Conservation (phyloP, 495 filamentous ascomycete genomes). For the Thermochaetoides thermophila region DNA sequence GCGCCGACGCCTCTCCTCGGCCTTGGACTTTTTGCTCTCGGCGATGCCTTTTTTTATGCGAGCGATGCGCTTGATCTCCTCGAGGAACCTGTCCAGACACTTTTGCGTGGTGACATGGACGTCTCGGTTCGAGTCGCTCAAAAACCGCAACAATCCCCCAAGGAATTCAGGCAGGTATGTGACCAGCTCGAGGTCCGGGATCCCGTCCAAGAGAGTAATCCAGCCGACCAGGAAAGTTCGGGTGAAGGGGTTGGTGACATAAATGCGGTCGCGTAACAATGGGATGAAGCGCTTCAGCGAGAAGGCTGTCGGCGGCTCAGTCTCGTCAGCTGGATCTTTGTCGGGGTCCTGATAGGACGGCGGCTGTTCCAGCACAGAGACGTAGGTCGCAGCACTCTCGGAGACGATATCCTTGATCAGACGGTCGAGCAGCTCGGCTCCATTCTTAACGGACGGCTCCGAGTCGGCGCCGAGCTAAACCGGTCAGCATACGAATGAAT, state of each 20-base stretch:
- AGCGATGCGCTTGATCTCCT: slow-evolving; percentile 89
- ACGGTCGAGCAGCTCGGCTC: slow-evolving; percentile 89
- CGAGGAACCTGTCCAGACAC: slow-evolving; percentile 81
- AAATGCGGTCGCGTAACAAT: slow-evolving; percentile 79
- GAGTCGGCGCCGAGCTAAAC: slow-evolving; percentile 85
- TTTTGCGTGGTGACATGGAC: slow-evolving; percentile 84
- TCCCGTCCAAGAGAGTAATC: slow-evolving; percentile 90
- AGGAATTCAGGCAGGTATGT: slow-evolving; percentile 85
- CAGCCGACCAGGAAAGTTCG: slow-evolving; percentile 90
- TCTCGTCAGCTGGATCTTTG: slow-evolving; percentile 34
- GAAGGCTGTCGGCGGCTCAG: slow-evolving; percentile 72
- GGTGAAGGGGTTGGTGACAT: slow-evolving; percentile 86
- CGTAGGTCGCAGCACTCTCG: slow-evolving; percentile 89
- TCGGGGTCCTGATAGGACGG: slow-evolving; percentile 32
- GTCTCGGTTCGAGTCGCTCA: slow-evolving; percentile 81
- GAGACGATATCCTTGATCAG: slow-evolving; percentile 96
- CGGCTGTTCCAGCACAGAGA: slow-evolving; percentile 65
- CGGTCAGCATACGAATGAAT: slow-evolving; percentile 2
- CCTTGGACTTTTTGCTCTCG: slow-evolving; percentile 63
- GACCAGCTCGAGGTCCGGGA: slow-evolving; percentile 92
- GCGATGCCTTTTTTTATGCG: slow-evolving; percentile 82
- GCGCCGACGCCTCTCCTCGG: slow-evolving; percentile 49
- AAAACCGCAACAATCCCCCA: slow-evolving; percentile 77
- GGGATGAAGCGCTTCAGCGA: slow-evolving; percentile 87
- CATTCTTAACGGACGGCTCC: slow-evolving; percentile 95